phyloP scores from a whole-genome alignment of 805 yeast species.

The Kluyveromyces aestuarii region DNA sequence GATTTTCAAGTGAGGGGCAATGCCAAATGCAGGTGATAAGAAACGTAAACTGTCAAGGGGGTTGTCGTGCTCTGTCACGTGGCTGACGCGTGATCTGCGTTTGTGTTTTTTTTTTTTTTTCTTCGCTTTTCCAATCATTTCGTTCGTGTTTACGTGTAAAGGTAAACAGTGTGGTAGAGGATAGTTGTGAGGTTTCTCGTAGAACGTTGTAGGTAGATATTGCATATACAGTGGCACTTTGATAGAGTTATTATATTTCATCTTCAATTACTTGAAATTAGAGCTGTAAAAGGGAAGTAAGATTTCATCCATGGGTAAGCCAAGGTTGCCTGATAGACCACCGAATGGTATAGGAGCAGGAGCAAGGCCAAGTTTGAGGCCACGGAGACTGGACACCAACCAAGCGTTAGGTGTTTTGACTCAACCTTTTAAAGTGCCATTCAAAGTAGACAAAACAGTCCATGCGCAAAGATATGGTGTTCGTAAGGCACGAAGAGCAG shows the following conservation, averaged over 20 bases:
- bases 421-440: constrained; percentile 64
- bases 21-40: too few species aligned
- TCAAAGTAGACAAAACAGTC: constrained; percentile 21
- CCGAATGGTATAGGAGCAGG: constrained; percentile 54
- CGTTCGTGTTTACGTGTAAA: not conserved
- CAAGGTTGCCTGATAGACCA: constrained; percentile 35
- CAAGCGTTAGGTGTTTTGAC: constrained; percentile 46
- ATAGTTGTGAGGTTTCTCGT: too few species aligned
- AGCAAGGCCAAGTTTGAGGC: constrained; percentile 51
- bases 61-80: not conserved
- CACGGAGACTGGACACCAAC: constrained; percentile 44
- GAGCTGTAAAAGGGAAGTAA: not conserved
- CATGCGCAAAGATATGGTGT: constrained; percentile 13
- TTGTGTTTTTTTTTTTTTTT: too few species aligned
- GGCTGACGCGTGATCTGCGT: not conserved
- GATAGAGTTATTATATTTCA: too few species aligned
- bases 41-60: too few species aligned
- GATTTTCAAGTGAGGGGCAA: too few species aligned
- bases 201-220: too few species aligned
- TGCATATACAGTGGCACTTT: too few species aligned
- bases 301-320: constrained; percentile 25
- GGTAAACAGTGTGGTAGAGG: too few species aligned
- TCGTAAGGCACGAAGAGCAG: constrained; percentile 24
- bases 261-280: too few species aligned
- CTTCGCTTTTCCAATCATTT: not conserved